Evolutionary conservation across 1,139 yeast genomes (phyloP).

Genomic region (Blastobotrys elegans): DNA sequence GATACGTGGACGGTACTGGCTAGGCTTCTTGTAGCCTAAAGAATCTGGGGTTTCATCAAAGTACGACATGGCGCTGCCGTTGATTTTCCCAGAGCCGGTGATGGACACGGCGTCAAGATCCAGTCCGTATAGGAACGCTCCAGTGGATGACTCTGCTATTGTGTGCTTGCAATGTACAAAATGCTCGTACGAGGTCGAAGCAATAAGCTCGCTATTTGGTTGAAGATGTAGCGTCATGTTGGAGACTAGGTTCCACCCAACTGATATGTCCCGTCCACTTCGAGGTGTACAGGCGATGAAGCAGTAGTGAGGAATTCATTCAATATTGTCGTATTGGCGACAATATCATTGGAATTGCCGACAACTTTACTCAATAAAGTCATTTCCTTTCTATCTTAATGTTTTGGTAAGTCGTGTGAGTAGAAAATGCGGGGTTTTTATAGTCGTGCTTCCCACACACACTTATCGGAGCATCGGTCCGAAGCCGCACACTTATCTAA

Average conservation of each 20-base stretch:
- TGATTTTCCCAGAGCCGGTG: slow-evolving; percentile 5
- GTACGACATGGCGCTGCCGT: slow-evolving; percentile 11
- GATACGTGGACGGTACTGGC: slow-evolving; percentile 11
- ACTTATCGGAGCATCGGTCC: too few relatives aligned
- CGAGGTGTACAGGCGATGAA: not conserved
- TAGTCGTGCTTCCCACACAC: too few relatives aligned
- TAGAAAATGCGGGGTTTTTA: too few relatives aligned
- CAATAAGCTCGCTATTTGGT: not conserved
- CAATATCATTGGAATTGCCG: too few relatives aligned
- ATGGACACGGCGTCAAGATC: slow-evolving; percentile 7
- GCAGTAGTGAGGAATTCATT: not conserved
- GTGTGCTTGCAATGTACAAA: slow-evolving; percentile 1
- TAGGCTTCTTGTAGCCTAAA: slow-evolving; percentile 11
- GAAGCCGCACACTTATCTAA: too few relatives aligned
- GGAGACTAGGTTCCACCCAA: not conserved
- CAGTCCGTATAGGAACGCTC: slow-evolving; percentile 11
- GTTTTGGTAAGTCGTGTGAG: too few relatives aligned
- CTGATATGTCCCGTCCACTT: not conserved
- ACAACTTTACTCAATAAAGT: too few relatives aligned
- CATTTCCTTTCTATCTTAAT: not conserved
- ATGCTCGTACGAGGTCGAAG: not conserved
- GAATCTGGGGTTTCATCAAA: slow-evolving; percentile 10
- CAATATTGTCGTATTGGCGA: too few relatives aligned
- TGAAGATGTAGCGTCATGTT: not conserved
- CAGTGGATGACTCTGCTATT: slow-evolving; percentile 11